Evolutionary conservation across 1,284 basidiomycete genomes (phyloP).

Genomic region (Cerrena zonata): DNA sequence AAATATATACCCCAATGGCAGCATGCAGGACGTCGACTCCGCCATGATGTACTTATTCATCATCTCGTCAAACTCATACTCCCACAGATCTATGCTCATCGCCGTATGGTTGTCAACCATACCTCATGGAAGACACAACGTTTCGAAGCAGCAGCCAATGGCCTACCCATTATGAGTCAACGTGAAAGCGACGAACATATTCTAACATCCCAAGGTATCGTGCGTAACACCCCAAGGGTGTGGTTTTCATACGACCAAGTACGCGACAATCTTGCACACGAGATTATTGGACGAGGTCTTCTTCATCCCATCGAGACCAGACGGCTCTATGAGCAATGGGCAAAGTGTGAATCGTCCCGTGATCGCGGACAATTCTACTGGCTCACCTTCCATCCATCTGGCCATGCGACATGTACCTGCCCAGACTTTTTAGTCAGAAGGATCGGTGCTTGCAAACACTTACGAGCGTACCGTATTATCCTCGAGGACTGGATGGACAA

Average conservation of each 20-base stretch:
- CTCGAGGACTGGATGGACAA: neutral
- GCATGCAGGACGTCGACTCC: conserved; percentile 20
- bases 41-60: conserved; percentile 7
- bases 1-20: conserved; percentile 26
- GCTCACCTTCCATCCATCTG: conserved; percentile 7
- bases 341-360: neutral
- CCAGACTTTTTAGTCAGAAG: conserved; percentile 2
- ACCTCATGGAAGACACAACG: neutral
- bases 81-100: conserved; percentile 6
- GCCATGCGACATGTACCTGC: conserved; percentile 9
- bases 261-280: neutral
- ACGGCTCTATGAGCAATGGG: neutral
- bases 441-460: conserved; percentile 10
- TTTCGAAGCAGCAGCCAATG: neutral
- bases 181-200: no score
- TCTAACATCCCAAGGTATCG: no score
- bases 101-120: neutral
- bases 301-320: neutral
- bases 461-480: conserved; percentile 4
- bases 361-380: neutral
- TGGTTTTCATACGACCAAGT: neutral
- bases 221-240: neutral
- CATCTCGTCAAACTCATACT: conserved; percentile 2
- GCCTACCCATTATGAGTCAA: neutral
- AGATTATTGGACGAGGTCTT: neutral